Conservation (phyloP, 352 stramenopile genomes). For the Pythium grandisporangium region DNA sequence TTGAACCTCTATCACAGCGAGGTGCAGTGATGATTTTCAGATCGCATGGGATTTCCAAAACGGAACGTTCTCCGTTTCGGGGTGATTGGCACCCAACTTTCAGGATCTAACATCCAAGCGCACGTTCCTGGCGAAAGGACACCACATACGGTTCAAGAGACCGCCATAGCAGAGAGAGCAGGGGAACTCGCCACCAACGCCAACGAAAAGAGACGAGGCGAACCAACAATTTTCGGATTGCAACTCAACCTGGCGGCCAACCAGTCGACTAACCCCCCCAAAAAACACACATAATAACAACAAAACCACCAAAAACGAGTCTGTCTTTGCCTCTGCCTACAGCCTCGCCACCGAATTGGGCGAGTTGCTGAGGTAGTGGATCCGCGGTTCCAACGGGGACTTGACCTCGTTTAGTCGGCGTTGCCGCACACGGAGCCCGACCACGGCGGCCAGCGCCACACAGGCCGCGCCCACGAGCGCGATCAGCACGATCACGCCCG, state of each 20-base stretch:
- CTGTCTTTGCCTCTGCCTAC: no score
- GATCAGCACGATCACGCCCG: constrained; percentile 25
- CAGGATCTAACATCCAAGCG: no score
- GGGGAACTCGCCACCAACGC: background rate
- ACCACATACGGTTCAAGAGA: no score
- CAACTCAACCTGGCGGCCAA: background rate
- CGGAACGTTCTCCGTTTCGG: no score
- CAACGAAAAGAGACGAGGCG: background rate
- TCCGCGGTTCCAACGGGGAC: constrained; percentile 20
- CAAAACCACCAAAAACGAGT: background rate
- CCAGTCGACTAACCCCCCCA: background rate
- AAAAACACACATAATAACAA: background rate
- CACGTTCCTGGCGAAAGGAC: no score
- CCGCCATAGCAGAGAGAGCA: no score
- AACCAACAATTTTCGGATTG: background rate
- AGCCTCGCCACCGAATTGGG: constrained; percentile 2
- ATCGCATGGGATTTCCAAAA: no score
- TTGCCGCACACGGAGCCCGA: constrained; percentile 28
- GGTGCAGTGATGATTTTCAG: no score
- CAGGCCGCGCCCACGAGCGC: constrained; percentile 26
- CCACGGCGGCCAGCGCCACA: constrained; percentile 26
- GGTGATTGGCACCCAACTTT: no score
- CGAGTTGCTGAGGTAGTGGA: constrained; percentile 12
- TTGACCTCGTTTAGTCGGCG: constrained; percentile 30
- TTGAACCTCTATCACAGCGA: no score